Percentiles rank a stretch among this genome's conserved stretches.
phyloP scores from a whole-genome alignment of 2,329 filamentous ascomycete species.

The Ascochyta fabae region DNA sequence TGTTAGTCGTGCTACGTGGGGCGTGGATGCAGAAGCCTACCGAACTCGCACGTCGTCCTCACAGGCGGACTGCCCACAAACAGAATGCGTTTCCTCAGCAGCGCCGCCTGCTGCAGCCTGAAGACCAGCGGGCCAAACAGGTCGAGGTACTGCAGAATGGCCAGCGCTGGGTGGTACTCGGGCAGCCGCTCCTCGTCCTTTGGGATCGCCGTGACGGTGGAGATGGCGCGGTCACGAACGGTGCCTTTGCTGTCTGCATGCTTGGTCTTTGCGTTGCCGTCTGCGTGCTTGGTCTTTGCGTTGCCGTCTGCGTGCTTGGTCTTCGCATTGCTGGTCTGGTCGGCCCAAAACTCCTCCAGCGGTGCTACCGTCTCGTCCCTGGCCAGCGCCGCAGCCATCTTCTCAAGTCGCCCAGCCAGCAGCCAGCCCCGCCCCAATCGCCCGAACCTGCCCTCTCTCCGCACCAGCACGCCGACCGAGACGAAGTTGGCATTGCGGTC shows the following conservation, averaged over 20 bases:
- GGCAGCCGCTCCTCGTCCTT: slow-evolving; percentile 71
- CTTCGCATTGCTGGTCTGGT: slow-evolving; percentile 47
- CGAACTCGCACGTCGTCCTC: slow-evolving; percentile 84
- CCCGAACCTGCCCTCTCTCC: slow-evolving; percentile 72
- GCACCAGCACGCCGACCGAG: slow-evolving; percentile 86
- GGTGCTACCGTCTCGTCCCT: slow-evolving; percentile 65
- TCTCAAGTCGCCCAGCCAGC: slow-evolving; percentile 78
- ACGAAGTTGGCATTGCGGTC: slow-evolving; percentile 91
- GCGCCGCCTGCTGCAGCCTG: slow-evolving; percentile 83
- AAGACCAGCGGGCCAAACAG: slow-evolving; percentile 91
- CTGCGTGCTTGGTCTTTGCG: background rate
- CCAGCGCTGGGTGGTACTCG: slow-evolving; percentile 84
- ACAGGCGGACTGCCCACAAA: slow-evolving; percentile 88
- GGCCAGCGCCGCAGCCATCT: slow-evolving; percentile 70
- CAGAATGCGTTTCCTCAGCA: slow-evolving; percentile 86
- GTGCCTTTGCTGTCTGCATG: background rate
- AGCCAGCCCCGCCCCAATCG: slow-evolving; percentile 87
- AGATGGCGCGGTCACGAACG: slow-evolving; percentile 26
- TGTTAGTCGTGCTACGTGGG: slow-evolving; percentile 5
- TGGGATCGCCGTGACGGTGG: slow-evolving; percentile 45
- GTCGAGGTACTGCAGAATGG: slow-evolving; percentile 77
- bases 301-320: background rate
- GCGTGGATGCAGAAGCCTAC: slow-evolving; percentile 56
- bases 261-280: background rate
- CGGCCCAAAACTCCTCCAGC: slow-evolving; percentile 83